phyloP scores from a whole-genome alignment of 2,329 filamentous ascomycete genomes.

The Trichophyton benhamiae region DNA sequence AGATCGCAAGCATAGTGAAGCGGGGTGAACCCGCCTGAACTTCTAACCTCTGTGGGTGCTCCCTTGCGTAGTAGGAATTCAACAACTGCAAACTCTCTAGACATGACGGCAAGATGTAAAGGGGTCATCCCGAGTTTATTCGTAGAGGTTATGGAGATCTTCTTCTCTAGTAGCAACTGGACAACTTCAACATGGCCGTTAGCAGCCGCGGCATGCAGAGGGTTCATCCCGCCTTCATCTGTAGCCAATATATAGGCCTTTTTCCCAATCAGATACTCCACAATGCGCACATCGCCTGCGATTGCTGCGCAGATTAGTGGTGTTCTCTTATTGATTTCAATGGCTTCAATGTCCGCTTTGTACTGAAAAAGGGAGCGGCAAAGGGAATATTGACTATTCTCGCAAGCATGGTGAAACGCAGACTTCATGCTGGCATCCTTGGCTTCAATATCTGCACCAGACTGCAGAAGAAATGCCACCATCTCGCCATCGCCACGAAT shows the following conservation, averaged over 20 bases:
- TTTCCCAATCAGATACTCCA: conserved; percentile 22
- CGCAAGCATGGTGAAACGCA: conserved; percentile 27
- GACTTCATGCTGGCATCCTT: conserved; percentile 25
- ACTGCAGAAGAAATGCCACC: conserved; percentile 8
- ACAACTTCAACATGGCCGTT: conserved; percentile 29
- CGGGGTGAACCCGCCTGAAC: conserved; percentile 20
- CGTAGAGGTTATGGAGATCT: conserved; percentile 17
- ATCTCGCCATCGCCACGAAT: conserved; percentile 4
- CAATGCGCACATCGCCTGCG: conserved; percentile 19
- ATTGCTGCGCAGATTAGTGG: conserved; percentile 28
- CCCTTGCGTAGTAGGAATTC: conserved; percentile 27
- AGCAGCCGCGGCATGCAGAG: conserved; percentile 29
- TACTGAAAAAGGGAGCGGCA: conserved; percentile 25
- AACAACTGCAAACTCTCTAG: conserved; percentile 26
- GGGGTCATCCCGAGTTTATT: conserved; percentile 25
- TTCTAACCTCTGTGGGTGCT: conserved; percentile 21
- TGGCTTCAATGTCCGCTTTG: conserved; percentile 23
- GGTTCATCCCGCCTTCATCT: conserved; percentile 27
- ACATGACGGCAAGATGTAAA: conserved; percentile 27
- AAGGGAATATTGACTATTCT: conserved; percentile 25
- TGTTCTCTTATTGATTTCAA: conserved; percentile 23
- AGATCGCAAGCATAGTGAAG: conserved; percentile 30
- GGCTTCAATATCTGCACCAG: conserved; percentile 25
- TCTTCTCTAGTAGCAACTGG: conserved; percentile 22
- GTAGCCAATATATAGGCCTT: conserved; percentile 20